Percentiles rank a stretch among this genome's conserved stretches.
phyloP scores from a whole-genome alignment of 2,329 filamentous ascomycete genomes.

The Phaeosphaeriaceae sp. region DNA sequence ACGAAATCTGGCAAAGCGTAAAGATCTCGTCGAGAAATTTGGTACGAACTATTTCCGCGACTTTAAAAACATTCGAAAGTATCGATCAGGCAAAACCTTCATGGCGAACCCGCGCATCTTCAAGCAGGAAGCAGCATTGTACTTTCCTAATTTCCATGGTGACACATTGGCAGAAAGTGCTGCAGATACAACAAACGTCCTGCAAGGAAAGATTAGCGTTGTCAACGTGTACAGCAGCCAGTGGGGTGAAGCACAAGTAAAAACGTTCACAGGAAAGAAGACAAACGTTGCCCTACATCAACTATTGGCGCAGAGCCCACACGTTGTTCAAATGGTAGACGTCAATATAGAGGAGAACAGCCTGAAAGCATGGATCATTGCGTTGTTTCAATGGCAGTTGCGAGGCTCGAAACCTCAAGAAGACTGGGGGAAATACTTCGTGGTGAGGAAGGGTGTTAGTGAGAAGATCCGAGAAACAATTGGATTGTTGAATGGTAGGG shows the following conservation, averaged over 20 bases:
- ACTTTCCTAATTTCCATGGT: constrained; percentile 91
- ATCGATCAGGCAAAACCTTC: constrained; percentile 89
- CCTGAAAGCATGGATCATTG: constrained; percentile 65
- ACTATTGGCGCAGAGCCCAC: constrained; percentile 61
- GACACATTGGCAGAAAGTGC: constrained; percentile 66
- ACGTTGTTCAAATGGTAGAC: constrained; percentile 75
- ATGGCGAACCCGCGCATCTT: constrained; percentile 84
- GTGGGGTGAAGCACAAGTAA: constrained; percentile 85
- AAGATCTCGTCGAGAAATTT: constrained; percentile 77
- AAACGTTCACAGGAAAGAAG: constrained; percentile 68
- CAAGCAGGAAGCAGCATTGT: constrained; percentile 79
- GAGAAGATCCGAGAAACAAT: constrained; percentile 65
- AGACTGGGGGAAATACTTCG: constrained; percentile 65
- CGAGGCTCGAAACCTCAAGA: constrained; percentile 55
- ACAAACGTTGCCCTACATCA: constrained; percentile 74
- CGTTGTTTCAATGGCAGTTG: constrained; percentile 60
- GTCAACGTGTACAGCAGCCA: constrained; percentile 80
- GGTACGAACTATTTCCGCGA: constrained; percentile 93
- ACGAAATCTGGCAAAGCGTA: constrained; percentile 72
- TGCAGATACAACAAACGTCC: constrained; percentile 74
- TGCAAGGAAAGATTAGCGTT: constrained; percentile 76
- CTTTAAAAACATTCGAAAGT: constrained; percentile 80
- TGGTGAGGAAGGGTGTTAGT: constrained; percentile 63
- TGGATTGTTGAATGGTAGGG: constrained; percentile 82
- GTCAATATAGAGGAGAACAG: constrained; percentile 87